These are phyloP conservation scores for Pseudopyricularia cyperi DNA, from an alignment of 2,329 filamentous ascomycete species.

Conservation along the genomic window DNA sequence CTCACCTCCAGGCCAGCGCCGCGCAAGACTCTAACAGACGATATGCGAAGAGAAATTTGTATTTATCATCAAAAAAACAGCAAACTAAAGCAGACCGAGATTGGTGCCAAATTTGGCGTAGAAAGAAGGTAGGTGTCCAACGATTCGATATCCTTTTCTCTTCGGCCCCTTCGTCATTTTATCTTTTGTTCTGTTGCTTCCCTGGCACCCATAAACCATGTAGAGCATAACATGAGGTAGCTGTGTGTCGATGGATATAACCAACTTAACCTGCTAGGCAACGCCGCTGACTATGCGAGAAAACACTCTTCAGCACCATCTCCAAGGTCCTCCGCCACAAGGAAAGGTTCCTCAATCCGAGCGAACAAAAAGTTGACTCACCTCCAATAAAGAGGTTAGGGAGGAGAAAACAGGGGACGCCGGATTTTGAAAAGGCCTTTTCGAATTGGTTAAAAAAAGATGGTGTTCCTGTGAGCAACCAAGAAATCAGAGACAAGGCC, in stretches of 20 bases:
- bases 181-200: constrained; percentile 9
- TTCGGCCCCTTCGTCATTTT: neutral
- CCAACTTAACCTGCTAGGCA: neutral
- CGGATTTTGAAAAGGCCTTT: constrained; percentile 84
- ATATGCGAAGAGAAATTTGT: constrained; percentile 86
- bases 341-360: constrained; percentile 80
- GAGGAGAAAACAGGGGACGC: constrained; percentile 48
- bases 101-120: constrained; percentile 88
- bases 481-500: constrained; percentile 76
- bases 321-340: constrained; percentile 92
- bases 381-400: constrained; percentile 65
- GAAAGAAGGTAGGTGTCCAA: constrained; percentile 67
- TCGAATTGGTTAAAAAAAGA: constrained; percentile 78
- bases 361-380: constrained; percentile 65
- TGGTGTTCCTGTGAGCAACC: constrained; percentile 61
- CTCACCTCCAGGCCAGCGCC: constrained; percentile 45
- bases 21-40: constrained; percentile 78
- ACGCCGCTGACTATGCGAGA: neutral
- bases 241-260: neutral
- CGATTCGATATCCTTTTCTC: neutral
- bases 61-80: constrained; percentile 85
- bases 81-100: constrained; percentile 86
- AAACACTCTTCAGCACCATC: constrained; percentile 58
- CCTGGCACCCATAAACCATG: neutral
- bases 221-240: neutral